Evolutionary conservation across 1,139 yeast species (phyloP).

Genomic region (Saccharomyces hybrid): DNA sequence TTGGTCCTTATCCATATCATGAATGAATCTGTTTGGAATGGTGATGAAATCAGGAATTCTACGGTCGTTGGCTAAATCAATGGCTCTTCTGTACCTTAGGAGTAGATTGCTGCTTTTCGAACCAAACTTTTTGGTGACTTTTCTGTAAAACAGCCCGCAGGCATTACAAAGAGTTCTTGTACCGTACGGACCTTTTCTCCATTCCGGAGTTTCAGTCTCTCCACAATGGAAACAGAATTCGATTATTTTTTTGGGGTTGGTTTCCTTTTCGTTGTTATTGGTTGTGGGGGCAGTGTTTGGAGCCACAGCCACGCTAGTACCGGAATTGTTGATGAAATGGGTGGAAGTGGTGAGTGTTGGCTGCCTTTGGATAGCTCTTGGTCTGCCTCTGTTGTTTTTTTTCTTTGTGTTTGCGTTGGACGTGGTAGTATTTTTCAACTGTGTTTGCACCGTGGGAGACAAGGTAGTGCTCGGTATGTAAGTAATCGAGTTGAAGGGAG

Average conservation of each 20-base stretch:
- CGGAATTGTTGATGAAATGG: slow-evolving; percentile 4
- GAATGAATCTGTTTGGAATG: slow-evolving; percentile 22
- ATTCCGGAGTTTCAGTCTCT: slow-evolving; percentile 70
- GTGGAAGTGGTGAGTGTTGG: neutral
- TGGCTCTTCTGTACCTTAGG: slow-evolving; percentile 25
- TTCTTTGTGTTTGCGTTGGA: neutral
- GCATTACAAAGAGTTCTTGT: slow-evolving; percentile 71
- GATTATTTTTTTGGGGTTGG: slow-evolving; percentile 6
- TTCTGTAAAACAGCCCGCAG: slow-evolving; percentile 72
- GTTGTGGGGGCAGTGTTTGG: slow-evolving; percentile 9
- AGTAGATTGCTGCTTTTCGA: slow-evolving; percentile 25
- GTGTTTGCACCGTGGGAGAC: neutral
- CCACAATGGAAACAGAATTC: slow-evolving; percentile 50
- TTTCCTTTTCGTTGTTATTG: slow-evolving; percentile 7
- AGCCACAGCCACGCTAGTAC: neutral
- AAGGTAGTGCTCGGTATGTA: neutral
- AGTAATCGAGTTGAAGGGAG: neutral
- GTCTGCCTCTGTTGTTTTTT: neutral
- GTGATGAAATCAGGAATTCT: slow-evolving; percentile 24
- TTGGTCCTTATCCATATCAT: slow-evolving; percentile 17
- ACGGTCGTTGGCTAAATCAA: slow-evolving; percentile 24
- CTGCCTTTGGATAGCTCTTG: slow-evolving; percentile 1
- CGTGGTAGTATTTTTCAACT: neutral
- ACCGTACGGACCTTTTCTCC: slow-evolving; percentile 79
- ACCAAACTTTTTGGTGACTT: slow-evolving; percentile 45